phyloP scores from a whole-genome alignment of 2,329 filamentous ascomycete species.

The Cladosporium sp. region DNA sequence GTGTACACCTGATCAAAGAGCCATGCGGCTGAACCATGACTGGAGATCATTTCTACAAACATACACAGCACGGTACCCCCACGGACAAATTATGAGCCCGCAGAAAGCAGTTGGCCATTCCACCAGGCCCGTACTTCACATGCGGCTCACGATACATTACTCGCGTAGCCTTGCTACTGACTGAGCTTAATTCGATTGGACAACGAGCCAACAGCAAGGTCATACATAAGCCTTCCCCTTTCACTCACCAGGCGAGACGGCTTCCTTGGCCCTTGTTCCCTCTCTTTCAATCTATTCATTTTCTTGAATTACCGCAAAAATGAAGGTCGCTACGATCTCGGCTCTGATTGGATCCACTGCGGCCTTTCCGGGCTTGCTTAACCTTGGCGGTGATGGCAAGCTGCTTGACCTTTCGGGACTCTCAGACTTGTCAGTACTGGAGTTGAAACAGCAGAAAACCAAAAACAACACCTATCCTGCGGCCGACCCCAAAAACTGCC shows the following conservation, averaged over 20 bases:
- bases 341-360: constrained; percentile 1
- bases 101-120: no score
- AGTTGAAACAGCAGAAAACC: neutral
- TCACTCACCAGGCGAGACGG: neutral
- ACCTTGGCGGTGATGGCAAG: neutral
- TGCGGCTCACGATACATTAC: no score
- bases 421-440: neutral
- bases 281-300: neutral
- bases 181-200: no score
- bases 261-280: neutral
- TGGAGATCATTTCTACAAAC: no score
- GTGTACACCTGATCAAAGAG: no score
- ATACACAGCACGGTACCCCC: no score
- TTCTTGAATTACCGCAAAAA: neutral
- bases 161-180: no score
- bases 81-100: no score
- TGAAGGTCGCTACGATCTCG: constrained; percentile 8
- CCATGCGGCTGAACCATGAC: no score
- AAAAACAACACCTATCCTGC: constrained; percentile 1
- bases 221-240: neutral
- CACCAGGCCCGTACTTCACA: no score
- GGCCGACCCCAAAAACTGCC: constrained; percentile 3
- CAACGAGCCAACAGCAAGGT: no score
- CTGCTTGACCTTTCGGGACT: neutral
- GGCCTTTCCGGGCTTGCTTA: constrained; percentile 4